Conservation (phyloP, 2,329 filamentous ascomycete species). For the Xylariaceae sp. region DNA sequence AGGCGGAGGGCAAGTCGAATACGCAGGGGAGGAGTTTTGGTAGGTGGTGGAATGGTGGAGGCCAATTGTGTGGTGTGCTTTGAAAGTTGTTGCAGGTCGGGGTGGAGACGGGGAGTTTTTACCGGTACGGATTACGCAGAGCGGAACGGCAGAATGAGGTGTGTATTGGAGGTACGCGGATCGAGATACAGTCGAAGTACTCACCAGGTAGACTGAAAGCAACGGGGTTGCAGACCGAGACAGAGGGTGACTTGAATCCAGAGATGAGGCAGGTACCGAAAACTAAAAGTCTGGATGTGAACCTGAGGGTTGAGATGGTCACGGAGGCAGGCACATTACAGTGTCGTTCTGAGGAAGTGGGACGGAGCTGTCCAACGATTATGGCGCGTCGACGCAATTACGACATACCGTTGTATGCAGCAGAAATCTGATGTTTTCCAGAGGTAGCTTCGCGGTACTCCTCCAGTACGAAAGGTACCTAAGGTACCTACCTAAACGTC, state of each 20-base stretch:
- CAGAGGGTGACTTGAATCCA: too few species aligned
- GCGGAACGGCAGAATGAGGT: background rate
- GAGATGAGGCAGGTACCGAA: too few species aligned
- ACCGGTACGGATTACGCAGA: background rate
- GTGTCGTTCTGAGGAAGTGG: background rate
- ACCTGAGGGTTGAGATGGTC: too few species aligned
- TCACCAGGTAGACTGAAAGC: too few species aligned
- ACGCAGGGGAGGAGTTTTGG: slow-evolving; percentile 9
- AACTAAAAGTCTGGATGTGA: too few species aligned
- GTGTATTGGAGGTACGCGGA: background rate
- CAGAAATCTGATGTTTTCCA: background rate
- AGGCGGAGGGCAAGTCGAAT: slow-evolving; percentile 6
- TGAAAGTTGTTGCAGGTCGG: slow-evolving; percentile 5
- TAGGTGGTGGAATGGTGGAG: slow-evolving; percentile 14
- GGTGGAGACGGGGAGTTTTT: slow-evolving; percentile 8
- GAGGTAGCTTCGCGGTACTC: background rate
- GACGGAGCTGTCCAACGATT: background rate
- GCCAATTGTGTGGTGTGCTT: slow-evolving; percentile 17
- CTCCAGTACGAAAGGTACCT: background rate
- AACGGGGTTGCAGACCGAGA: too few species aligned
- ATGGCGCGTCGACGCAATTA: background rate
- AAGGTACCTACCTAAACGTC: background rate
- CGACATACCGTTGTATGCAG: background rate
- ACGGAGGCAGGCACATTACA: too few species aligned
- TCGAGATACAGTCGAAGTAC: background rate